phyloP scores from a whole-genome alignment of 2,329 filamentous ascomycete species.

The Aspergillus eucalypticola region DNA sequence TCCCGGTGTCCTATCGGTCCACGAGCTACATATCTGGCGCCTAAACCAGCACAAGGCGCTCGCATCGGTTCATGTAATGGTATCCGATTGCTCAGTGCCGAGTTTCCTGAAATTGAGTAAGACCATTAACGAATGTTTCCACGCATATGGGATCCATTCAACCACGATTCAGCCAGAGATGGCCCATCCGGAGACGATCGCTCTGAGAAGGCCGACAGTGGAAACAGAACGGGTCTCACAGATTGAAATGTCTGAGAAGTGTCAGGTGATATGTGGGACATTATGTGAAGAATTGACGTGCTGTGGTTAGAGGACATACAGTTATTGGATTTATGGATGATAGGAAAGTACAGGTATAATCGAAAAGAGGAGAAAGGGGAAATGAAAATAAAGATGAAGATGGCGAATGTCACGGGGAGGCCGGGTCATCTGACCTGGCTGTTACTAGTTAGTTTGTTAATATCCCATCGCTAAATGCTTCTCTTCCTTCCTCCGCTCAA shows the following conservation, averaged over 20 bases:
- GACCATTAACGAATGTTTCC: slow-evolving; percentile 67
- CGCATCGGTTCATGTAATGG: slow-evolving; percentile 68
- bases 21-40: slow-evolving; percentile 74
- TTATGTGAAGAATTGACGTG: slow-evolving; percentile 56
- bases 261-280: slow-evolving; percentile 55
- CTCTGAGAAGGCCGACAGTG: slow-evolving; percentile 8
- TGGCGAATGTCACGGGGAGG: neutral
- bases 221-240: slow-evolving; percentile 2
- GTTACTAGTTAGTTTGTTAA: neutral
- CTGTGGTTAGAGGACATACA: slow-evolving; percentile 39
- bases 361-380: neutral
- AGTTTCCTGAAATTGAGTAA: slow-evolving; percentile 63
- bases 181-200: slow-evolving; percentile 17
- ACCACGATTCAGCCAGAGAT: slow-evolving; percentile 69
- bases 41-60: slow-evolving; percentile 69
- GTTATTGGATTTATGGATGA: neutral
- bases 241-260: slow-evolving; percentile 39
- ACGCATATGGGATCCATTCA: slow-evolving; percentile 72
- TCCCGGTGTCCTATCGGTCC: slow-evolving; percentile 65
- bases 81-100: slow-evolving; percentile 58
- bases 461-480: neutral
- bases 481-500: neutral
- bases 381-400: neutral
- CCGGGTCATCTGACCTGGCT: neutral
- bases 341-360: neutral